These are phyloP conservation scores for Colletotrichum salicis DNA, from an alignment of 2,329 filamentous ascomycete genomes.

Conservation along the genomic window DNA sequence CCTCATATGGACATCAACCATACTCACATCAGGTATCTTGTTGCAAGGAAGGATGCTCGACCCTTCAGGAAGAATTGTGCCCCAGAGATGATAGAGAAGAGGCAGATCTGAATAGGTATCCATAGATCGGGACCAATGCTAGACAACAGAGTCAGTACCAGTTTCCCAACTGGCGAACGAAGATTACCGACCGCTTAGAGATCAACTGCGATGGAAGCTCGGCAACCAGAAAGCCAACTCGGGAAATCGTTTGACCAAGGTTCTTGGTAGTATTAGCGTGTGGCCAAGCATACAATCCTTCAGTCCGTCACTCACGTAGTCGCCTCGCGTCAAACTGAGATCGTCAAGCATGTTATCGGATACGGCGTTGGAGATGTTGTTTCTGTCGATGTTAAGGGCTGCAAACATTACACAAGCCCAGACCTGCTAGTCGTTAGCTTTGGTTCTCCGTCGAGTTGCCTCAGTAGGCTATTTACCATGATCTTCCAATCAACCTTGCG, in stretches of 20 bases:
- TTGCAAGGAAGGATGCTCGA: constrained; percentile 50
- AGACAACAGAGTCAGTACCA: background rate
- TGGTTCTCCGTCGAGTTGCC: constrained; percentile 42
- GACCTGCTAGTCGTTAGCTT: background rate
- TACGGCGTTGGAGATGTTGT: constrained; percentile 40
- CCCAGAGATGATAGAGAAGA: constrained; percentile 33
- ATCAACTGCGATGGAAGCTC: constrained; percentile 72
- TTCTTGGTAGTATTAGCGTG: constrained; percentile 49
- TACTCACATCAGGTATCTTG: constrained; percentile 52
- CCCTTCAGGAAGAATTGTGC: constrained; percentile 47
- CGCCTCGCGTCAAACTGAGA: constrained; percentile 44
- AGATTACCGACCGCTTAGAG: constrained; percentile 61
- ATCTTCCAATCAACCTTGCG: constrained; percentile 47
- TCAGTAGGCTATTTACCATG: constrained; percentile 40
- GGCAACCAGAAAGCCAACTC: constrained; percentile 63
- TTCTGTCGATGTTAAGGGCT: constrained; percentile 39
- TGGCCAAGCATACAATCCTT: background rate
- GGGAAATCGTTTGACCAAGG: constrained; percentile 65
- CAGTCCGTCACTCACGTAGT: constrained; percentile 42
- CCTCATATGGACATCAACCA: accelerated
- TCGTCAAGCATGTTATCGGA: constrained; percentile 52
- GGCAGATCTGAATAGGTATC: constrained; percentile 41
- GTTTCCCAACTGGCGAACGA: background rate
- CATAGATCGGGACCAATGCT: constrained; percentile 46
- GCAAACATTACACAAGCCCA: constrained; percentile 47